Percentiles rank a stretch among this genome's conserved stretches.
These are phyloP conservation scores for Trypanosoma vivax DNA, from an alignment of 208 protist species.

Conservation along the genomic window DNA sequence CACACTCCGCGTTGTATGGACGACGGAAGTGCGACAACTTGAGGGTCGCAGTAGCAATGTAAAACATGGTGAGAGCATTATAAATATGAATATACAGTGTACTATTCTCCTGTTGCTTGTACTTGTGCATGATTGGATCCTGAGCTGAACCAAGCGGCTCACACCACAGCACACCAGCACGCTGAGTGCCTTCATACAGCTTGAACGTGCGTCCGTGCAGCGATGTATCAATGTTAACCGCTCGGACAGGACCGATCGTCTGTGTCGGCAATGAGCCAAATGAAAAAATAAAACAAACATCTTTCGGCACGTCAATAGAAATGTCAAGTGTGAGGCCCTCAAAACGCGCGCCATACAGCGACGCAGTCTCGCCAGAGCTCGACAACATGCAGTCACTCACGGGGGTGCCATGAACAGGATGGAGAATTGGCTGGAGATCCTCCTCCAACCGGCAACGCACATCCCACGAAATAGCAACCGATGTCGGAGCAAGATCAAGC, in stretches of 20 bases:
- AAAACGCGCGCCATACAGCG: conserved; percentile 75
- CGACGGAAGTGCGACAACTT: conserved; percentile 64
- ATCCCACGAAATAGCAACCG: conserved; percentile 65
- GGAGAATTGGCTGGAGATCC: conserved; percentile 62
- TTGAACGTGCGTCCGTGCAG: conserved; percentile 38
- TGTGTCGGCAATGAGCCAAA: conserved; percentile 78
- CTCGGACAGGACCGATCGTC: conserved; percentile 58
- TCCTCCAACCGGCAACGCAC: conserved; percentile 51
- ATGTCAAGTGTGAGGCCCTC: conserved; percentile 80
- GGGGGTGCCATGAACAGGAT: conserved; percentile 49
- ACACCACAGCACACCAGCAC: conserved; percentile 74
- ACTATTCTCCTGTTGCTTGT: conserved; percentile 35
- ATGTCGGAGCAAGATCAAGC: conserved; percentile 61
- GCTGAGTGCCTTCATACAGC: conserved; percentile 31
- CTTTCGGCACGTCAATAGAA: conserved; percentile 41
- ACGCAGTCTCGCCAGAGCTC: conserved; percentile 27
- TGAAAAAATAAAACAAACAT: conserved; percentile 80
- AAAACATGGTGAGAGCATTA: conserved; percentile 87
- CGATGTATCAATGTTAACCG: conserved; percentile 44
- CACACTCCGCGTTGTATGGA: conserved; percentile 53
- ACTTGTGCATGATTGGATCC: conserved; percentile 50
- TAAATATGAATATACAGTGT: conserved; percentile 80
- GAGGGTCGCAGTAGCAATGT: conserved; percentile 57
- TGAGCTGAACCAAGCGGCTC: conserved; percentile 55
- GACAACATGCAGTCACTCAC: conserved; percentile 48